Evolutionary conservation across 1,284 basidiomycete genomes (phyloP).

Genomic region (Ustilago trichophora): DNA sequence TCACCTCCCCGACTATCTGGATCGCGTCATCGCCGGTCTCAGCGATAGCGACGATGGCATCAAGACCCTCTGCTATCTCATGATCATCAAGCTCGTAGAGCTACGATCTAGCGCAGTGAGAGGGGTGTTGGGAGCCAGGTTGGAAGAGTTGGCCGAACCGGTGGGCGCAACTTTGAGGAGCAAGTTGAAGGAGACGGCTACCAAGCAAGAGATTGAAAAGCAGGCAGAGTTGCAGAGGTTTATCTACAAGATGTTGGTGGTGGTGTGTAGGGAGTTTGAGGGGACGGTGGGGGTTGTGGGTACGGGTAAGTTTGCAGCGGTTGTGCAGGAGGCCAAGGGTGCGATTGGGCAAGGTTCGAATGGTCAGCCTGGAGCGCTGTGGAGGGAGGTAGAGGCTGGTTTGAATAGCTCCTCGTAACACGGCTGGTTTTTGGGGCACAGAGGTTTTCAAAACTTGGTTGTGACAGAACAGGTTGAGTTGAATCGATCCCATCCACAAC

Average conservation of each 20-base stretch:
- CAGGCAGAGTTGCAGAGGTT: conserved; percentile 89
- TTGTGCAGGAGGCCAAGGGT: conserved; percentile 28
- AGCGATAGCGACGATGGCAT: conserved; percentile 88
- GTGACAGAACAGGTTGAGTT: no score
- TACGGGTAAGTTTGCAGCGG: conserved; percentile 25
- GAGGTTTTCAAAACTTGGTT: no score
- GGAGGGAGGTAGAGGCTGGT: conserved; percentile 34
- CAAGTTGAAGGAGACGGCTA: conserved; percentile 80
- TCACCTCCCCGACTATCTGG: conserved; percentile 84
- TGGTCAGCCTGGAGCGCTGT: conserved; percentile 18
- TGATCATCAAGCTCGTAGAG: conserved; percentile 87
- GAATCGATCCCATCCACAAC: no score
- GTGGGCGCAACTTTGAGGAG: conserved; percentile 80
- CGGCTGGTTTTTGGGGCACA: neutral
- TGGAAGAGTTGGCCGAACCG: conserved; percentile 84
- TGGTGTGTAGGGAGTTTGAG: conserved; percentile 69
- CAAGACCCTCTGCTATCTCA: conserved; percentile 94
- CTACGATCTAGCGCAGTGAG: conserved; percentile 67
- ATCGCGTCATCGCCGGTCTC: conserved; percentile 82
- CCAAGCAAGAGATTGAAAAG: conserved; percentile 95
- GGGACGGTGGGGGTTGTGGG: conserved; percentile 4
- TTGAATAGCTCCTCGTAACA: conserved; percentile 59
- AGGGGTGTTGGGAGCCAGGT: conserved; percentile 84
- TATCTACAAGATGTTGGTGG: conserved; percentile 83
- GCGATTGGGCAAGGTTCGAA: neutral